Base-by-base conservation (phyloP, 495 filamentous ascomycete genomes). In the Lepidopterella palustris region DNA sequence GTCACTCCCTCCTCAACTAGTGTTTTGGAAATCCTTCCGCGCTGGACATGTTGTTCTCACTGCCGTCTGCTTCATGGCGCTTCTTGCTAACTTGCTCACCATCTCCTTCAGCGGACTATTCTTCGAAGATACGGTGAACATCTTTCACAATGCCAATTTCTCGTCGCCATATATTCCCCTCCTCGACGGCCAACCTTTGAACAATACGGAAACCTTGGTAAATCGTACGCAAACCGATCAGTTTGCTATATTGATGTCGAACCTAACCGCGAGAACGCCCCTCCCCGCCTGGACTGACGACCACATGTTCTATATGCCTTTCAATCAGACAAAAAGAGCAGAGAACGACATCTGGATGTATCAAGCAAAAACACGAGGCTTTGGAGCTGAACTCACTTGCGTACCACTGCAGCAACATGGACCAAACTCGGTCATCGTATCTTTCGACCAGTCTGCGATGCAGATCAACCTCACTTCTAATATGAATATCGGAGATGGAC, bases 1-100 rank as follows among this genome's bases (percentile, higher is more conserved):
- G 6, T 71, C 73, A 18, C 39, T 74, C 0, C 75, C 78, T 2
- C 78, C 79, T n/a, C 78, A 76, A 18, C 49, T 81, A 8, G 57
- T 53, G 0, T 13, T 76, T 24, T 70, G 70, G 60, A 65, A 68
- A 24, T 75, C 79, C 0, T 45, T 78, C 2, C 64, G 65, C 1
- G 53, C 65, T 6, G 26, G 71, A 0, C 77, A 81, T 55, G 60
- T 74, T 25, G 18, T 76, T 0, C 64, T 79, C 1, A 69, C 59
- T 6, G 53, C 61, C 0, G 63, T 79, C 5, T 76, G 76, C 50
- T 31, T 53, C 0, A 69, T 72, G 24, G 68, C 74, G 0, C 27
- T 78, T 0, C 70, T 74, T 0, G 63, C 73, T 0, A 79, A 79
- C 58, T 29, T 77, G 0, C 60, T 79, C 1, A 65, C 75, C 13